A percentile compares a stretch with the other conserved stretches of the same genome.
Evolutionary conservation across 192 early-diverging fungal species (phyloP).

Genomic region (Dissophora globulifera): DNA sequence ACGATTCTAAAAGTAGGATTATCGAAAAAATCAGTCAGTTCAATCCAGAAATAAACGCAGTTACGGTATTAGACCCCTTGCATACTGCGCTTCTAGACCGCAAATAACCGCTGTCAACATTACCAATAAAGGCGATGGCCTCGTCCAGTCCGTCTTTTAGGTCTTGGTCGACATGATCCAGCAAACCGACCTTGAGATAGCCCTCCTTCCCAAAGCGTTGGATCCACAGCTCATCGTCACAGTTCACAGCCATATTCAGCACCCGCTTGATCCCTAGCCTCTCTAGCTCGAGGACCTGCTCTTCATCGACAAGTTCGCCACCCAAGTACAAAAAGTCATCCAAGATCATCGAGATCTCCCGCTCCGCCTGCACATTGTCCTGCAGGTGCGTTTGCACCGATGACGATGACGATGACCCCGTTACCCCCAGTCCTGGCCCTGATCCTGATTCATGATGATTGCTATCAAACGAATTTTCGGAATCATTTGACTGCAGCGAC

Average conservation of each 20-base stretch:
- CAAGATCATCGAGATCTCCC: conserved; percentile 63
- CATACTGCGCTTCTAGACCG: no score
- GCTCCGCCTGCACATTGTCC: conserved; percentile 40
- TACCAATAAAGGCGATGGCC: conserved; percentile 76
- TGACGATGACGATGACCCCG: no score
- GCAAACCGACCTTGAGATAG: conserved; percentile 61
- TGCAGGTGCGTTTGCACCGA: conserved; percentile 26
- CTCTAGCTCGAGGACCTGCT: conserved; percentile 63
- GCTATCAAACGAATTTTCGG: conserved; percentile 4
- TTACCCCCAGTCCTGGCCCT: neutral
- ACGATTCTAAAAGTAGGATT: conserved; percentile 20
- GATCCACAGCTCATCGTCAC: conserved; percentile 57
- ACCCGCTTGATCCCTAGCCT: conserved; percentile 68
- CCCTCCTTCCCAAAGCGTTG: conserved; percentile 35
- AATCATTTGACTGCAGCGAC: conserved; percentile 17
- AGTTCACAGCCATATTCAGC: conserved; percentile 81
- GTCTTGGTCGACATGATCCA: conserved; percentile 78
- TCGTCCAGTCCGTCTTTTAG: conserved; percentile 69
- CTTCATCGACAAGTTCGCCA: conserved; percentile 68
- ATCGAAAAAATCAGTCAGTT: no score
- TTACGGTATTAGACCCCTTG: neutral
- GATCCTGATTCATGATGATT: neutral
- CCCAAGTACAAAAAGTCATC: conserved; percentile 71
- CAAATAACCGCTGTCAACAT: no score
- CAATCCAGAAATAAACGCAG: conserved; percentile 5